Percentiles rank a stretch among this genome's conserved stretches.
These are phyloP conservation scores for Sugiyamaella pinicola DNA, from an alignment of 1,139 yeast species.

Conservation along the genomic window DNA sequence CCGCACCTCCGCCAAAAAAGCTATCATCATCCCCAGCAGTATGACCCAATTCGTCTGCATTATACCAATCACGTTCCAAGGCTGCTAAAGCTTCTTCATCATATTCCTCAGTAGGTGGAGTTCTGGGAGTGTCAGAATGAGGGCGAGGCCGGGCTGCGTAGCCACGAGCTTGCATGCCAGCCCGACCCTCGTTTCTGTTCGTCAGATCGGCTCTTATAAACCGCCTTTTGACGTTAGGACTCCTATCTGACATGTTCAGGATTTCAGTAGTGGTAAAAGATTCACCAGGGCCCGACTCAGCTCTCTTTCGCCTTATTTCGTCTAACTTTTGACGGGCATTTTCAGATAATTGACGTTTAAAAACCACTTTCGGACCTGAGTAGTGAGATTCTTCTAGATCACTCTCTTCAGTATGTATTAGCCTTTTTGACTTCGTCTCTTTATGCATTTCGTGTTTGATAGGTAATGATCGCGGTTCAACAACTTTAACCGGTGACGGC, in stretches of 20 bases:
- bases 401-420: not conserved
- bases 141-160: not conserved
- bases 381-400: constrained; percentile 4
- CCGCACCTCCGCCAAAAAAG: constrained; percentile 26
- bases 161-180: too few species aligned
- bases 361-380: constrained; percentile 2
- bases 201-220: not conserved
- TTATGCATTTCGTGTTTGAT: constrained; percentile 1
- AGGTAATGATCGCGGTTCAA: not conserved
- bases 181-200: not conserved
- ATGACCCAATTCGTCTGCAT: constrained; percentile 42
- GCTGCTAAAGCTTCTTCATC: constrained; percentile 10
- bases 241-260: too few species aligned
- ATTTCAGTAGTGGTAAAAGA: not conserved
- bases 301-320: constrained; percentile 29
- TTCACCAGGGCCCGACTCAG: constrained; percentile 7
- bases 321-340: constrained; percentile 31
- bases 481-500: not conserved
- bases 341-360: constrained; percentile 25
- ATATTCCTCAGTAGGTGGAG: not conserved
- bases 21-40: constrained; percentile 44
- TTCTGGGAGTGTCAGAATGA: not conserved
- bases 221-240: not conserved
- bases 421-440: not conserved
- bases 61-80: constrained; percentile 46